Evolutionary conservation across 2,329 filamentous ascomycete genomes (phyloP), one percentile per base, ranked within the genome.

Genomic region (Dactylella cylindrospora): DNA sequence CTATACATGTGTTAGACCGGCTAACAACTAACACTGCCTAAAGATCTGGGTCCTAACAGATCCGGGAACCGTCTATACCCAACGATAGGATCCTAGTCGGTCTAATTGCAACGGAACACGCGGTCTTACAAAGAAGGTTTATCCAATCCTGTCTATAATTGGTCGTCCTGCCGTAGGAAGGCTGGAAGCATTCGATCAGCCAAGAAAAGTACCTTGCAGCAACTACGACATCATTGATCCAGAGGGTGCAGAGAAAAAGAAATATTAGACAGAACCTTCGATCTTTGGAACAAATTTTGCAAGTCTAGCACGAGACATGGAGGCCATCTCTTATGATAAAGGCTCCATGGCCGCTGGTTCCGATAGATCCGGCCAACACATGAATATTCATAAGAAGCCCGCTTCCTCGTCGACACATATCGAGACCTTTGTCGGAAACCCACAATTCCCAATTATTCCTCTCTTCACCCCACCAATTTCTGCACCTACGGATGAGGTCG

Each of bases 401-500:
- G 57, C 57, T 35, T 26, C 31, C 10, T 39, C 57, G 23, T 43
- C 46, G 6, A 28, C 49, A 9, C 57, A 54, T 33, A 62, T 62
- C 43, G 57, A 62, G 31, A 54, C 57, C 20, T 62, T 44, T 39
- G 40, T 62, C 35, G 49, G 57, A 28, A 35, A n/a, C 41, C 17
- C 41, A 52, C 33, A 54, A 54, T 39, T n/a, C n/a, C 50, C 49
- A 33, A 44, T 47, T 32, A 53, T 62, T 32, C 57, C 57, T 49
- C 57, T 49, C 35, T 62, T 62, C 15, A 54, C 57, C 28, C 57
- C 57, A 29, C 49, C 57, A 22, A 47, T 62, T 32, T 53, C 55
- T 38, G 55, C 47, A 43, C 49, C 57, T 15, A 62, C 32, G 29
- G 57, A 62, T 25, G 57, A 62, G 38, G 39, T 45, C 39, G 43